Base-by-base conservation (phyloP, 495 filamentous ascomycete genomes). In the Physcia stellaris region DNA sequence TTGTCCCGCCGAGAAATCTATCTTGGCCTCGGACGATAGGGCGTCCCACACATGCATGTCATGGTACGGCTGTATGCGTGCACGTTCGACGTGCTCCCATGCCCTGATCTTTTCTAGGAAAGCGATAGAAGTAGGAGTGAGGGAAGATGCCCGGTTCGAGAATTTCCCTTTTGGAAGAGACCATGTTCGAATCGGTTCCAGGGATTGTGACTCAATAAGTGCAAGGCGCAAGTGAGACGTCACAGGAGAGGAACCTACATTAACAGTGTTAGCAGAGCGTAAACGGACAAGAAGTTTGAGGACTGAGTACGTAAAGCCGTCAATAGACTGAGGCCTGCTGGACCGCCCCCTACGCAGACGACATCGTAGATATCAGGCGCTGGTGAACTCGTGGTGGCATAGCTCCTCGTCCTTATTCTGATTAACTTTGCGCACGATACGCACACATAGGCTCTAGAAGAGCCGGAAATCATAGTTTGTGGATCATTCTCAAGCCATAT, bases 11-110 rank as follows among this genome's bases (percentile, higher is more conserved):
- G 35, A 37, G 57, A 99, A 99, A 39, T 81, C 77, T 55, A 99
- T 93, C 32, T 75, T 70, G 26, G 86, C 79, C 38, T 73, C 83
- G 12, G 81, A 85, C 13, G 82, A 80, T 39, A 94, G 76, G 39
- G 90, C 90, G 59, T 99, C 90, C 90, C 90, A 99, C 7, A 98
- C 88, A 46, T 78, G 63, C 90, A 99, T 99, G 43, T 83, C 79
- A 30, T 88, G 73, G 56, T 95, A 99, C 2, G 72, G 64, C 57
- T 94, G 87, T 11, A 86, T 70, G n/a, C 92, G 70, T 2, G 67
- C 59, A 6, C 53, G 50, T 38, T 80, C 66, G 20, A 93, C 53
- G 49, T 87, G 73, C n/a, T 66, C 57, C 88, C 88, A 99, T 6
- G 81, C 90, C 15, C 87, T 88, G 38, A 90, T 87, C n/a, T 57